Evolutionary conservation across 129 eudicot genomes (phyloP), one percentile per base, ranked within the genome.

Genomic region (Helianthus tuberosus): DNA sequence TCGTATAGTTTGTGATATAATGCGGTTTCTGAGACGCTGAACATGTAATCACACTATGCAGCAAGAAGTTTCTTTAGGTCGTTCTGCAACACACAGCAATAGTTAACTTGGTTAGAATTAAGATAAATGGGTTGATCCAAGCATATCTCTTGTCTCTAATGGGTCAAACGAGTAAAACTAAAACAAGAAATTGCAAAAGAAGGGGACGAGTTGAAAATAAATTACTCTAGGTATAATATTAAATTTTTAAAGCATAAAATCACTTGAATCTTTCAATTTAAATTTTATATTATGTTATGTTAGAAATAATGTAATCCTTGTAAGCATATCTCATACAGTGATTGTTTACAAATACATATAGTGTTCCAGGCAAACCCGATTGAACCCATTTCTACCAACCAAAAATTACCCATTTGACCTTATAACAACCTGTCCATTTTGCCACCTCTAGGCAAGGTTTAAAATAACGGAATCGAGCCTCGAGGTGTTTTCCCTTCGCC

Each of bases 41-140:
- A 62, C 44, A 52, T 41, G 43, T 52, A 52, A 54, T 70, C 68
- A 13, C 29, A 54, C 4, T 65, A 86, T 23, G 88, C 89, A 5
- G 96, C 95, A 75, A 93, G 74, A 43, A 93, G 95, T 80, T 87
- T 93, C 86, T 67, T 75, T 50, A 89, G 82, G 81, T 93, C 96
- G 77, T 86, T 86, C 98, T 93, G 96, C 69, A 92, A 39, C 52
- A 81, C 14, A 52, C 38, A 15, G 13, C n/a, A 51, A 46, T 8
- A 69, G 66, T 51, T 10, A 41, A 25, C 15, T 9, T n/a, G 27
- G 6, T 66, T 5, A 20, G 20, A 36, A 8, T 2, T 35, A 6
- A 36, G 12, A 39, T 13, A 63, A 55, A 16, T 16, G 8, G 62
- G 32, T 55, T 49, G n/a, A 49, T 49, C 15, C 3, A 11, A 12